Base-by-base conservation (phyloP, 208 protist genomes). In the Trichomonas tenax region DNA sequence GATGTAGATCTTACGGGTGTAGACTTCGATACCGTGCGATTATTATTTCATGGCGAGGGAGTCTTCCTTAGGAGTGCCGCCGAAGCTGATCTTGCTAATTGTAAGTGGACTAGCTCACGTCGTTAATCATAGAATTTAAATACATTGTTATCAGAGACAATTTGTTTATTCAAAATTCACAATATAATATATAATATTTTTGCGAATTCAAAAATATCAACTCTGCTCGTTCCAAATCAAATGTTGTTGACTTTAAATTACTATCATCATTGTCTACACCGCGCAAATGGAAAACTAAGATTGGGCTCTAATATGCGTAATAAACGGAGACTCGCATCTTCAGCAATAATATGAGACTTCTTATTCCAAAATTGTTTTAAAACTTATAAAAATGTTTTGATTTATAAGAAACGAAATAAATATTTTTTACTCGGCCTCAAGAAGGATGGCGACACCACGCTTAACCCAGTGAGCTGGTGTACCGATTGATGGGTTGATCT, bases 391-490 rank as follows among this genome's bases (percentile, higher is more conserved):
- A 51, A 51, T 15, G 46, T 14, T 51, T 3, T 51, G 46, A 51
- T 51, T 51, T 51, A n/a, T n/a, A 51, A 51, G 3, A 51, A 51
- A 51, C 46, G 46, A 51, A 51, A 51, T 51, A 51, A 51, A 51
- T 51, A 51, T 51, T 51, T 51, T 51, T 72, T 72, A 72, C 41
- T 89, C 34, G 41, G 82, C 82, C 40, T 97, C 97, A 58, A 97
- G 90, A n/a, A 99, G 97, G 89, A 99, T 96, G 21, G 98, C 98
- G 46, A 99, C 98, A 96, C 99, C 99, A 96, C 98, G 98, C 96
- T 99, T 98, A 63, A 99, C 98, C 99, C 99, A 99, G 97, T 99
- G 99, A 90, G 97, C 97, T 38, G 98, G 97, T 11, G 98, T 98
- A 96, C 98, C 97, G 96, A 89, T 46, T n/a, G 23, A 44, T 46